Evolutionary conservation across 2,329 filamentous ascomycete species (phyloP), one percentile per base, ranked within the genome.

Genomic region (Trichoderma sp.): DNA sequence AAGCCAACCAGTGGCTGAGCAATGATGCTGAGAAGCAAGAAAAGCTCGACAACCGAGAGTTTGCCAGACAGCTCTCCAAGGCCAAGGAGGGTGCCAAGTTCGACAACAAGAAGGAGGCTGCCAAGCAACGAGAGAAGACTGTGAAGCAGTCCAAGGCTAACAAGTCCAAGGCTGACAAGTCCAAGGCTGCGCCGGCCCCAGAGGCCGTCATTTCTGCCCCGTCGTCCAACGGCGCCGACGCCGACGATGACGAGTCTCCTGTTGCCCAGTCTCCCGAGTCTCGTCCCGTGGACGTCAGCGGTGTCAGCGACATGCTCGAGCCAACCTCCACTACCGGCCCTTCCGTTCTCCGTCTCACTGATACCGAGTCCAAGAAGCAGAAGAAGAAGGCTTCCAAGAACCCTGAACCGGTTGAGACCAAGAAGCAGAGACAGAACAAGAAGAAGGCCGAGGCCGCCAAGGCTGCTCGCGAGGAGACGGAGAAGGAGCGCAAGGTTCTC

Each of bases 401-500:
- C 51, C 84, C 87, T 72, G 89, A 92, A 79, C 85, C 87, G 59
- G 87, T 86, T 21, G 92, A 97, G 84, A 91, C 91, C 24, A 97
- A 97, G 90, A 97, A 97, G 85, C 93, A 97, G 83, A 90, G 94
- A 70, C 94, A 97, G 83, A 96, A 97, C 83, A 88, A 90, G 73
- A 89, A 91, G 83, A 97, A 97, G 88, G 89, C 87, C 46, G 94
- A 97, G 81, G 90, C 89, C 69, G 89, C 89, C 75, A 96, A 93
- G 84, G 83, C 85, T 34, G 85, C 87, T 68, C 89, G 91, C 34
- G 90, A 94, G 77, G 91, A 92, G 74, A 88, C 91, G 0, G 94
- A 97, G 82, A 87, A 89, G 76, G 86, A 92, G 76, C 90, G 94
- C 76, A 92, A 93, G 82, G 83, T 83, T 46, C 84, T 92, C 70